phyloP scores from a whole-genome alignment of 2,329 filamentous ascomycete species.

The Scedosporium apiospermum region DNA sequence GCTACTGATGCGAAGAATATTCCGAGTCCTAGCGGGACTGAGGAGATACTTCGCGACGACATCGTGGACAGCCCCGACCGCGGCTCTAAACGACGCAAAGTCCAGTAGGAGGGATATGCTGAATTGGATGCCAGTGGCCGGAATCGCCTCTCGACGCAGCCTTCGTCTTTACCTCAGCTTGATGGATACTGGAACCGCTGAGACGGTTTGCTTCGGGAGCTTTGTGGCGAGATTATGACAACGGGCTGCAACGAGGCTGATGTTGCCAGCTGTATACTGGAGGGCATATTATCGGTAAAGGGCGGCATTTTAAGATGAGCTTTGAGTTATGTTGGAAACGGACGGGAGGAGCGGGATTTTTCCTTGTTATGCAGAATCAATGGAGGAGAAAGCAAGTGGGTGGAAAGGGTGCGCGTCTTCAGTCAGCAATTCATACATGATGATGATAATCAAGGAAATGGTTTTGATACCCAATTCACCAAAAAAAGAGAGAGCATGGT shows the following conservation, averaged over 20 bases:
- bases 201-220: too few relatives aligned
- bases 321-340: neutral
- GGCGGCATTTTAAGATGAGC: neutral
- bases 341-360: neutral
- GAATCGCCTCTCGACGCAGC: neutral
- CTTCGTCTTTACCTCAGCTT: neutral
- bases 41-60: conserved; percentile 39
- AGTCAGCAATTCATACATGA: neutral
- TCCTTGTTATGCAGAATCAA: neutral
- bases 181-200: neutral
- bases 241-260: neutral
- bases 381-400: neutral
- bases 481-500: neutral
- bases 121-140: neutral
- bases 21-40: conserved; percentile 37
- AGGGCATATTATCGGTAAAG: neutral
- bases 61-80: conserved; percentile 11
- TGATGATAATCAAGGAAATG: neutral
- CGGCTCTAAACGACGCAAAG: conserved; percentile 3
- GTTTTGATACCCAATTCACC: conserved; percentile 6
- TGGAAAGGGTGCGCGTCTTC: neutral
- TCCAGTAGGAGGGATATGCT: conserved; percentile 1
- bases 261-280: neutral
- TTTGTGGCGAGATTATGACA: neutral
- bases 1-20: conserved; percentile 21